Base-by-base conservation (phyloP, 176 grass and related monocot genomes). In the Raddia distichophylla region DNA sequence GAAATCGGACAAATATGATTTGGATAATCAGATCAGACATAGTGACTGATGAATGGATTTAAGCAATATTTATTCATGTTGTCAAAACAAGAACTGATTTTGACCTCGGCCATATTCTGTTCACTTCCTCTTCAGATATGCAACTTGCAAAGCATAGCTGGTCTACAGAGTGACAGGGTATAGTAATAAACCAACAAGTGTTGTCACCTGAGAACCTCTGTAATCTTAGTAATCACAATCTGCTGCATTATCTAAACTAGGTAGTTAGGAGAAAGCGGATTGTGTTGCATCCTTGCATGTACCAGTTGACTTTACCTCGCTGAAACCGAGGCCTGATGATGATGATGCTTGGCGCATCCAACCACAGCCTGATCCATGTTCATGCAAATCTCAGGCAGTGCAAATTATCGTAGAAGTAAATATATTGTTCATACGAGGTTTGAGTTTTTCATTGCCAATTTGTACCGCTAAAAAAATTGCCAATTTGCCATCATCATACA, bases 251-350 rank as follows among this genome's bases (percentile, higher is more conserved):
- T 58, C 18, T 89, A 81, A 64, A 52, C 11, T 76, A 58, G 64
- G 47, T 75, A 69, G 86, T 54, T 88, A 84, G 58, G 88, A 82
- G 43, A 86, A 64, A 55, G 50, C 64, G 55, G 87, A 19, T 27
- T 67, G 46, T 60, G 75, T 77, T 61, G 55, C 71, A 77, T 68
- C 54, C 71, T 71, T 78, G 50, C 59, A 22, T 82, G 77, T 17
- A 77, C 76, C 54, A 14, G 77, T 52, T 85, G 65, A 82, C 78
- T 35, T 82, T 60, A 73, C 42, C 60, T 58, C 65, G 1, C 50
- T 74, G 68, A 80, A 80, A 74, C 77, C 69, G 8, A 16, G 64
- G 43, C 43, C 14, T 11, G 2, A 64, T 54, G 80, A 56, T 11
- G 2, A 64, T 54, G 80, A 56, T 34, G 49, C 46, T 57, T 60